Base-by-base conservation (phyloP, 495 filamentous ascomycete species). In the Podospora australis region DNA sequence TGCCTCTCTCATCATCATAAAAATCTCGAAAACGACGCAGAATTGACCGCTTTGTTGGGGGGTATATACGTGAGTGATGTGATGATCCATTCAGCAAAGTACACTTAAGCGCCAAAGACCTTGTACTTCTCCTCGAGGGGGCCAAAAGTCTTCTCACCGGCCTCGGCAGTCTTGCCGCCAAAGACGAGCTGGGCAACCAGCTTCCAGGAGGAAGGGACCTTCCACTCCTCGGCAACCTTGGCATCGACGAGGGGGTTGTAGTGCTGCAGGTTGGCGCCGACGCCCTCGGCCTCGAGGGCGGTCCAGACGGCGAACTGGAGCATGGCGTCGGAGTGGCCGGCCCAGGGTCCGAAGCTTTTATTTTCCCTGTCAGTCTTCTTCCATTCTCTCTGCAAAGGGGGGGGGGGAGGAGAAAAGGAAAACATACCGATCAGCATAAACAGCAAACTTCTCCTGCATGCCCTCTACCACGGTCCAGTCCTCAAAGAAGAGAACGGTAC, bases 211-310 rank as follows among this genome's bases (percentile, higher is more conserved):
- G 54, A 42, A 29, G 79, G 76, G 13, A 86, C 53, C 13, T 71
- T 72, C 82, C 82, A 87, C 44, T 73, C 56, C 48, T 69, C 63
- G 23, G 63, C 57, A 10, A 81, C 78, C 65, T 74, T 74, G 35
- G 58, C 68, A 65, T 84, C 80, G 44, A 86, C 64, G 40, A 85
- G 57, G 1, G 83, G 75, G 73, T 83, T 84, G 70, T 87, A 86
- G 64, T 87, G 84, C 71, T 89, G 85, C 4, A 89, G 72, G 69
- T 81, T 87, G 60, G 75, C 78, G 36, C 83, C 85, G 26, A 87
- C 68, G 26, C 85, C 84, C 67, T 87, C 83, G 49, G 74, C 70
- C 65, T 83, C 79, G 29, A 89, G 71, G 0, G 78, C 75, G 1
- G 76, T 79, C 84, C 84, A 89, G 38, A 81, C 45, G 17, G 71